Evolutionary conservation across 1,284 basidiomycete genomes (phyloP), one percentile per base, ranked within the genome.

Genomic region (Sporisorium iseilematis-ciliati): DNA sequence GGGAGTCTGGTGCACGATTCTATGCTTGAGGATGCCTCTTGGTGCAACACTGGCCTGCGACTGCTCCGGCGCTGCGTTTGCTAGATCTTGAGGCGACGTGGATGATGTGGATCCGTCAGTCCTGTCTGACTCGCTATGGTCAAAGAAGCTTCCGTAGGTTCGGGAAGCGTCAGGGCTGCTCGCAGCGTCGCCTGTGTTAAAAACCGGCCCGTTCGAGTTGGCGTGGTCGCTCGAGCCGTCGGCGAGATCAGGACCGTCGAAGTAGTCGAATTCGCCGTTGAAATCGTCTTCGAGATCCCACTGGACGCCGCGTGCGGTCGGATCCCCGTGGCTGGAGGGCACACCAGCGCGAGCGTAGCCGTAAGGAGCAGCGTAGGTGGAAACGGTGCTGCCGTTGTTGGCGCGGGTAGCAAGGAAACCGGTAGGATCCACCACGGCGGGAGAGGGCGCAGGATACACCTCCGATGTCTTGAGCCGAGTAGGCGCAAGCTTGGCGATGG

Each of bases 401-500:
- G 65, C 61, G 21, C 63, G 69, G 10, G 75, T 71, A n/a, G 60
- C 61, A 29, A 74, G 48, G 55, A 82, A 81, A 21, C 84, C 78
- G 7, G 80, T 77, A 6, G 81, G 81, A 83, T 94, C 94, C 4
- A 93, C 91, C 69, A 93, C 88, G 20, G 86, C 86, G 3, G 88
- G 87, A n/a, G 80, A 83, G 2, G 86, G 85, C 11, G 86, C 81
- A 4, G 86, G 86, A 69, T 86, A 85, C 7, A 82, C 63, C 21
- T 87, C 87, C 49, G 86, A 83, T 4, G 92, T 93, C 88, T 98
- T 99, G 78, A 99, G 89, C 49, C 93, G 89, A 1, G 96, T 95
- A 0, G 96, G 96, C 0, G 95, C 92, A 73, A 99, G 95, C 50
- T 94, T 92, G 14, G 94, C 95, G 73, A 98, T 99, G 33, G 57